Conservation (phyloP, 1,284 basidiomycete species). For the Mycena sp. region DNA sequence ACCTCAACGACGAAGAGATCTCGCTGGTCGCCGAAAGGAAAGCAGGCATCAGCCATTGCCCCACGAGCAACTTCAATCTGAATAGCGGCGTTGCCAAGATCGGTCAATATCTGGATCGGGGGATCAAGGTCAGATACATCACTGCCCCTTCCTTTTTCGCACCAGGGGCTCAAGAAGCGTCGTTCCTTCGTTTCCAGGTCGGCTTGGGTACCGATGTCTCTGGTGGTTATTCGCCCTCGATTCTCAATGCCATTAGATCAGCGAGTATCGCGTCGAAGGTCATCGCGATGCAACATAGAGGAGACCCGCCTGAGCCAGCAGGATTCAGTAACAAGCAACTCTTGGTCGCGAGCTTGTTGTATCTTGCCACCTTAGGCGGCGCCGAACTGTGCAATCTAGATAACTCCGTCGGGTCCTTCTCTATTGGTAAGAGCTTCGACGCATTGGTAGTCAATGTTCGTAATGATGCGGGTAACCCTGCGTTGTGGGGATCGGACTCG, state of each 20-base stretch:
- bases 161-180: not conserved
- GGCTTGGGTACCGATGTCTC: constrained; percentile 92
- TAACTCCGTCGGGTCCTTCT: constrained; percentile 79
- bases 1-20: constrained; percentile 80
- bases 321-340: constrained; percentile 74
- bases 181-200: constrained; percentile 59
- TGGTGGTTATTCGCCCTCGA: constrained; percentile 86
- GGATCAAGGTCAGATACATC: constrained; percentile 75
- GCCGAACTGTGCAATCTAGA: constrained; percentile 84
- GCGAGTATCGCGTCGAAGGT: constrained; percentile 88
- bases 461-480: constrained; percentile 63
- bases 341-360: constrained; percentile 79
- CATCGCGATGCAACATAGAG: constrained; percentile 53
- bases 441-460: constrained; percentile 76
- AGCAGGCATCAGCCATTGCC: constrained; percentile 92
- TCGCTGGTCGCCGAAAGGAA: constrained; percentile 70
- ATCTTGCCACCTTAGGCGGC: constrained; percentile 93
- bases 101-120: constrained; percentile 81
- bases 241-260: constrained; percentile 82
- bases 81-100: constrained; percentile 85
- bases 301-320: constrained; percentile 23
- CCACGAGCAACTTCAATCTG: constrained; percentile 92
- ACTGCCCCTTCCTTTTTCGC: not conserved
- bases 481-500: constrained; percentile 60
- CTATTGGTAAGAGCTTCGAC: constrained; percentile 88